Conservation (phyloP, 371 early-diverging fungal genomes). For the Cladochytrium tenue region DNA sequence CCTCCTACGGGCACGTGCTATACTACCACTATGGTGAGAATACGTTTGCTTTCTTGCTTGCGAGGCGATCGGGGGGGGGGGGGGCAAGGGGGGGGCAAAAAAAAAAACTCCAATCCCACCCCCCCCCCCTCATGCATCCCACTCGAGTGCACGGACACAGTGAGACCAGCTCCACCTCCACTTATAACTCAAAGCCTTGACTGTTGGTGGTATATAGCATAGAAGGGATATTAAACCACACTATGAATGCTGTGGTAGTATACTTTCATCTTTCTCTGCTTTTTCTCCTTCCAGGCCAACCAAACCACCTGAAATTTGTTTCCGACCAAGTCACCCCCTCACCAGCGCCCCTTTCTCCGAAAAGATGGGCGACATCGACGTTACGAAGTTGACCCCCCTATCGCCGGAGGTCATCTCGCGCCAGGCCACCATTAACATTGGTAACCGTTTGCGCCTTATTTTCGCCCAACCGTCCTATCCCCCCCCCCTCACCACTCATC, state of each 20-base stretch:
- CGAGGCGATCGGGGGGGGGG: too few species aligned
- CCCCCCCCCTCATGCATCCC: too few species aligned
- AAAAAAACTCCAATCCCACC: too few species aligned
- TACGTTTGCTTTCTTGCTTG: too few species aligned
- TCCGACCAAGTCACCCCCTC: neutral
- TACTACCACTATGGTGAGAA: too few species aligned
- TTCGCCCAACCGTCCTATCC: neutral
- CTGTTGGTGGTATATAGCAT: too few species aligned
- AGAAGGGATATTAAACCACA: neutral
- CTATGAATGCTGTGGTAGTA: neutral
- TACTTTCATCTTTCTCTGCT: neutral
- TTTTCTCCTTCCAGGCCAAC: neutral
- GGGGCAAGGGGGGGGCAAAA: too few species aligned
- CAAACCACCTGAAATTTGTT: neutral
- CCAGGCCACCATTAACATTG: slow-evolving; percentile 99
- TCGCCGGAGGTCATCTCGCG: slow-evolving; percentile 92
- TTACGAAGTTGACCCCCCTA: slow-evolving; percentile 64
- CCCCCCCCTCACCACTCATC: neutral
- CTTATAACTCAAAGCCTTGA: too few species aligned
- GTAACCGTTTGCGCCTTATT: slow-evolving; percentile 45
- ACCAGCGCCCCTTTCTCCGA: neutral
- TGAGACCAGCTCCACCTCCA: too few species aligned
- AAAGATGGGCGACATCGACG: slow-evolving; percentile 27
- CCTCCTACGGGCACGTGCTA: too few species aligned
- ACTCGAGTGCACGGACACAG: too few species aligned